Evolutionary conservation across 2,329 filamentous ascomycete genomes (phyloP), one percentile per base, ranked within the genome.

Genomic region (Alternaria incomplexa): DNA sequence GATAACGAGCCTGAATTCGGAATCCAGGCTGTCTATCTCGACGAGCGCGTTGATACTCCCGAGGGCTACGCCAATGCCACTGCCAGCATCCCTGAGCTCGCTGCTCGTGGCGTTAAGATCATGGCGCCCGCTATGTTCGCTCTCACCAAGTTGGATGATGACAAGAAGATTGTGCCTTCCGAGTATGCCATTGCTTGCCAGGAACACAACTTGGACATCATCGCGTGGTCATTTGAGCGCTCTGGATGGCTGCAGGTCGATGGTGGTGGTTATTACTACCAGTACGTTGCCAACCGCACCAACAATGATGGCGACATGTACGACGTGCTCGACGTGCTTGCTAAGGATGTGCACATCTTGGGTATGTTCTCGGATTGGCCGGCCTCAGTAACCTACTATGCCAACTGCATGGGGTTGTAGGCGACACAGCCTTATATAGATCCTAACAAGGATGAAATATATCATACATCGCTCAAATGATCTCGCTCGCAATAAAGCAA

Each of bases 351-450:
- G 10, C 85, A 86, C 1, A 86, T 90, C 13, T 77, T 81, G 28
- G 88, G 84, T 5, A 84, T 92, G 64, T 92, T 92, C 70, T 85
- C 86, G 5, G 90, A 92, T 75, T 92, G 90, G 90, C 86, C 86
- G 15, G 87, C 88, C 11, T 90, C 89, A 0, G 85, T 88, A 8
- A 90, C 89, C 0, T 92, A 90, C 68, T 92, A 91, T 77, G 90
- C 89, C 66, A 92, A 91, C 71, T 92, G 90, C 79, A 88, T 91
- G 67, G 85, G 81, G 1, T 63, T 81, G 54, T 75, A 73, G 53
- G 15, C 7, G 9, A 1, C 6, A 23, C 9, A 47, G 22, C 17
- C 8, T 15, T 47, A 40, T 36, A 54, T 54, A 52, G 40, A 44
- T 8, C 36, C 43, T 25, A 22, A 60, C 47, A 17, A 48, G 40